Base-by-base conservation (phyloP, 306 rosid genomes). In the Lablab purpureus region DNA sequence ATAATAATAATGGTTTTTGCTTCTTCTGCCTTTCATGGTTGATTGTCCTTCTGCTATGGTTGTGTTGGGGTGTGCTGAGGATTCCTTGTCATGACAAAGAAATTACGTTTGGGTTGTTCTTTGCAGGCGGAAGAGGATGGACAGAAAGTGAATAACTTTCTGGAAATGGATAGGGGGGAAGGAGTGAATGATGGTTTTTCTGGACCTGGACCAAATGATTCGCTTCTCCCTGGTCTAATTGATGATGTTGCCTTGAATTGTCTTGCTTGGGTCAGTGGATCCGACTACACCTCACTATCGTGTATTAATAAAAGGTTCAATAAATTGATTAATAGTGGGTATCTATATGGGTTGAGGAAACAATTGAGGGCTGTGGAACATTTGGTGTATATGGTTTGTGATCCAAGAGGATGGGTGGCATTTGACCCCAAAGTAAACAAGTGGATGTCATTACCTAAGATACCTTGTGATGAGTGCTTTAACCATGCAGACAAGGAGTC, bases 401-500 rank as follows among this genome's bases (percentile, higher is more conserved):
- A 92, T 84, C 89, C 90, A 17, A 88, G 88, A 74, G 97, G 91
- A 37, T 95, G 98, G 97, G 97, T 81, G 76, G 93, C 90, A 5
- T 95, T 87, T 81, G 89, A 95, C 71, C 84, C 90, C 2, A 75
- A 25, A 59, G 69, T 87, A 54, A 86, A 86, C 74, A 91, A 84
- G 78, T 95, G 99, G 99, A 91, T 87, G 83, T 17, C 93, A 14
- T 87, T 95, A 73, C 98, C 99, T 51, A 88, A 84, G 84, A 93
- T 91, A 71, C 99, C 99, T 50, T 95, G 98, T 80, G 96, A 95
- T 19, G 99, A 95, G 76, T 95, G 98, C 74, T 95, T 95, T 71
- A 91, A 90, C 81, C 93, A 88, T 50, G 97, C 98, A 10, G 99
- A 95, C 81, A 95, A 92, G 83, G 99, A 95, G 90, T 95, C 96